Conservation (phyloP, 305 asterid genomes). For the Stenogyne calaminthoides region DNA sequence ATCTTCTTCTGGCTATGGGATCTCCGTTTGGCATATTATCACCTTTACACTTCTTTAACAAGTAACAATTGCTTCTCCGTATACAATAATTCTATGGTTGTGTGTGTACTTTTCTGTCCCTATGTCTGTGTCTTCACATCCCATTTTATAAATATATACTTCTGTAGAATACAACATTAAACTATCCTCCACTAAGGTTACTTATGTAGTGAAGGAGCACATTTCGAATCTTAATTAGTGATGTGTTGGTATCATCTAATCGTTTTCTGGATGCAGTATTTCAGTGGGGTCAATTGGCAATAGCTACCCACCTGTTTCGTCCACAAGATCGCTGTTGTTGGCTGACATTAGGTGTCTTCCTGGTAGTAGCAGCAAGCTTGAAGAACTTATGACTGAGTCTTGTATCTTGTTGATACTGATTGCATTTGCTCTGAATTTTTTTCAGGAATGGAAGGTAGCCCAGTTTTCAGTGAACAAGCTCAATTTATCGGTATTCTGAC, state of each 20-base stretch:
- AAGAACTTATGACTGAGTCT: constrained; percentile 25
- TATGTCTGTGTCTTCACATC: not conserved
- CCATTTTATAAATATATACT: constrained; percentile 7
- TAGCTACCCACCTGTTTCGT: constrained; percentile 73
- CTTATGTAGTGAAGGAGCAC: not conserved
- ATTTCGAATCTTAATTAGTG: constrained; percentile 25
- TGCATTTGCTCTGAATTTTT: constrained; percentile 32
- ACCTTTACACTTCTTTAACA: constrained; percentile 93
- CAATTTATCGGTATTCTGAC: constrained; percentile 79
- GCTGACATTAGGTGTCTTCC: constrained; percentile 99
- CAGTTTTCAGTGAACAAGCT: constrained; percentile 78
- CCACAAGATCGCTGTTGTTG: constrained; percentile 67
- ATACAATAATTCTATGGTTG: constrained; percentile 13
- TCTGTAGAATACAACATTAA: constrained; percentile 17
- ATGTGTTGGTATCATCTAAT: constrained; percentile 17
- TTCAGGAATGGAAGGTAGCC: constrained; percentile 99
- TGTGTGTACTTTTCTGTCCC: constrained; percentile 14
- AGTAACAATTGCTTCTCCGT: constrained; percentile 46
- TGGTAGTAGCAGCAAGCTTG: constrained; percentile 61
- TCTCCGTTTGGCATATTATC: constrained; percentile 99
- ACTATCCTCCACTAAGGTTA: not conserved
- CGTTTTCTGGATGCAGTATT: constrained; percentile 52
- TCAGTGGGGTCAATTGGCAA: constrained; percentile 91
- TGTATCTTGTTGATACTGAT: constrained; percentile 34
- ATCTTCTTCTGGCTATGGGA: constrained; percentile 91